A percentile compares a stretch with the other conserved stretches of the same genome.
phyloP scores from a whole-genome alignment of 2,329 filamentous ascomycete species.

The Ramularia collo-cygni region DNA sequence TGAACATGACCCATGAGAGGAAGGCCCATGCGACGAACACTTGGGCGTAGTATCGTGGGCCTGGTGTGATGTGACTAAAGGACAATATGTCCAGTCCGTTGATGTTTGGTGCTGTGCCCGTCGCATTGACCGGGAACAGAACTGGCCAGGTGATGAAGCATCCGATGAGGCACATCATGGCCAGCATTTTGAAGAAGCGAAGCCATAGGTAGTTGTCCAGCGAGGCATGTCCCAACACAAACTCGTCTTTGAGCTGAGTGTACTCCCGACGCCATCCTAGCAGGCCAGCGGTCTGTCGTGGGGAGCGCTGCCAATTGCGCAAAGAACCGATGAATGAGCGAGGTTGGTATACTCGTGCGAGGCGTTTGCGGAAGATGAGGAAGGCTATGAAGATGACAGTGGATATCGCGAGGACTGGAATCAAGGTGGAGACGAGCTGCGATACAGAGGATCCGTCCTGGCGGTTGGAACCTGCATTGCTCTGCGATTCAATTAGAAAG shows the following conservation, averaged over 20 bases:
- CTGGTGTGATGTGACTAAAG: slow-evolving; percentile 33
- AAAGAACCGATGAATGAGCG: slow-evolving; percentile 22
- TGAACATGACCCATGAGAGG: slow-evolving; percentile 36
- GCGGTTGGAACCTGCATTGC: too few relatives aligned
- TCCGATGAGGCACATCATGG: slow-evolving; percentile 37
- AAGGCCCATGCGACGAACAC: slow-evolving; percentile 36
- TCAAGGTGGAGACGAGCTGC: slow-evolving; percentile 42
- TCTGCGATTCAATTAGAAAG: too few relatives aligned
- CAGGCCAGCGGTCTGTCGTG: slow-evolving; percentile 38
- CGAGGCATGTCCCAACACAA: slow-evolving; percentile 39
- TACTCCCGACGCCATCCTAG: slow-evolving; percentile 39
- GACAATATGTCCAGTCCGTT: slow-evolving; percentile 26
- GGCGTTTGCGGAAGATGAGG: slow-evolving; percentile 39
- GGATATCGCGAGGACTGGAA: slow-evolving; percentile 41
- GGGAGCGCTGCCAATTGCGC: slow-evolving; percentile 40
- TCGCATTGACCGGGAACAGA: slow-evolving; percentile 42
- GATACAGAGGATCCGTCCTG: slow-evolving; percentile 44
- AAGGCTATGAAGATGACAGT: slow-evolving; percentile 40
- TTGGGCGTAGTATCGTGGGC: slow-evolving; percentile 38
- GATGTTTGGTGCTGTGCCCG: slow-evolving; percentile 18
- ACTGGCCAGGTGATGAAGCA: slow-evolving; percentile 40
- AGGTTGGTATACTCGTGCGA: slow-evolving; percentile 34
- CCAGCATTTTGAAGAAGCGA: slow-evolving; percentile 40
- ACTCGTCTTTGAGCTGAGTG: slow-evolving; percentile 29
- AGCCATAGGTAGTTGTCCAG: slow-evolving; percentile 44